Conservation (phyloP, 768 basidiomycete species). For the Lactarius pseudohatsudake region DNA sequence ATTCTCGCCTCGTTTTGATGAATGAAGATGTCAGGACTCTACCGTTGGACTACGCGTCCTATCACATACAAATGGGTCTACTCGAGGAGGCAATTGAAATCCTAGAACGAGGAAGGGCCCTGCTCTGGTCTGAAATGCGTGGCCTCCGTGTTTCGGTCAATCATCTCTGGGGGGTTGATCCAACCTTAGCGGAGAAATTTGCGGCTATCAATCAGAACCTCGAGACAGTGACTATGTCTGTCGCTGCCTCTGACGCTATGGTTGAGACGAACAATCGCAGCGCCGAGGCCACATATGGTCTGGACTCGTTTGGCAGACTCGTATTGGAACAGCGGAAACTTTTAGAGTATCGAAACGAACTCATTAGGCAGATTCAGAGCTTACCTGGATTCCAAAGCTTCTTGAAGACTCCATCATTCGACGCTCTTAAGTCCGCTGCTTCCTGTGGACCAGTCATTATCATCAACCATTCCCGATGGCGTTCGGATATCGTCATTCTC, state of each 20-base stretch:
- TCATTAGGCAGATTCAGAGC: not conserved
- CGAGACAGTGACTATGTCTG: not conserved
- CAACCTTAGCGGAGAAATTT: not conserved
- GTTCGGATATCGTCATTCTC: conserved; percentile 6
- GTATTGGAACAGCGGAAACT: conserved; percentile 1
- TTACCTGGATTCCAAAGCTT: conserved; percentile 2
- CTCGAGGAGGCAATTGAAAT: not conserved
- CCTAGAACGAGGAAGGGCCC: not conserved
- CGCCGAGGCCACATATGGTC: not conserved
- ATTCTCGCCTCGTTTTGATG: conserved; percentile 1
- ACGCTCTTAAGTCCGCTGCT: conserved; percentile 4
- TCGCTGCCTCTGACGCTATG: not conserved
- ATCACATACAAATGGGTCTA: not conserved
- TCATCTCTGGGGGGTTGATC: not conserved
- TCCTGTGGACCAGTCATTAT: conserved; percentile 5
- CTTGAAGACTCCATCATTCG: not conserved
- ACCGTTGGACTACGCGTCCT: not conserved
- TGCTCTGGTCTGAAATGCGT: conserved; percentile 8
- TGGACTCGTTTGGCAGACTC: not conserved
- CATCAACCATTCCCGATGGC: not conserved
- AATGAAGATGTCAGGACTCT: not conserved
- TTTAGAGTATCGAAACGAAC: not conserved
- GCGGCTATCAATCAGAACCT: not conserved
- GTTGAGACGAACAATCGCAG: not conserved
- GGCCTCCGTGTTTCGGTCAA: not conserved